phyloP scores from a whole-genome alignment of 495 filamentous ascomycete species.

The Tuber aestivum region DNA sequence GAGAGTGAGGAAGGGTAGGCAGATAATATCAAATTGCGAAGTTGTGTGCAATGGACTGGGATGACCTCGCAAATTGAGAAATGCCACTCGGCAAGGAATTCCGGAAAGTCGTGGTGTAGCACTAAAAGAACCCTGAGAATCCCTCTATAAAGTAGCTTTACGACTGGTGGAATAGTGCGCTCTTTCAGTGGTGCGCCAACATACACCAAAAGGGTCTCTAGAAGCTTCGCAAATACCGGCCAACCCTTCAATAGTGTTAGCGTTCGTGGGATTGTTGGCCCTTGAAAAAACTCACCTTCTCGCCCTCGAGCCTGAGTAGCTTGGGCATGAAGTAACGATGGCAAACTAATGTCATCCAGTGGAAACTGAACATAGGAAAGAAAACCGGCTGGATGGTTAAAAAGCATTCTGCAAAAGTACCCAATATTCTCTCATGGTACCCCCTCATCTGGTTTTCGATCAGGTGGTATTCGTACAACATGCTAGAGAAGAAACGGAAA shows the following conservation, averaged over 20 bases:
- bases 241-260: slow-evolving; percentile 54
- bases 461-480: slow-evolving; percentile 64
- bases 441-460: slow-evolving; percentile 44
- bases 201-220: slow-evolving; percentile 66
- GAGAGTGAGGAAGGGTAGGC: slow-evolving; percentile 70
- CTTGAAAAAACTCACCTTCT: slow-evolving; percentile 31
- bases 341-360: slow-evolving; percentile 73
- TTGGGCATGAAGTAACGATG: slow-evolving; percentile 83
- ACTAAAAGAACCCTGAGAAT: slow-evolving; percentile 74
- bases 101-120: slow-evolving; percentile 88
- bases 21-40: slow-evolving; percentile 81
- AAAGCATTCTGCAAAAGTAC: slow-evolving; percentile 68
- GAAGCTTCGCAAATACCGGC: slow-evolving; percentile 65
- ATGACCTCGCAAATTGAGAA: slow-evolving; percentile 78
- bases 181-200: slow-evolving; percentile 76
- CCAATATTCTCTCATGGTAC: slow-evolving; percentile 62
- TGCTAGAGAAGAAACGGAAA: slow-evolving; percentile 79
- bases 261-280: slow-evolving; percentile 16
- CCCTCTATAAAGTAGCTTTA: slow-evolving; percentile 78
- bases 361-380: slow-evolving; percentile 74
- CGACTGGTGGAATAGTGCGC: slow-evolving; percentile 58
- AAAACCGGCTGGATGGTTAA: slow-evolving; percentile 66
- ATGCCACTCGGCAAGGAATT: slow-evolving; percentile 83
- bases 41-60: slow-evolving; percentile 76
- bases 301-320: slow-evolving; percentile 63